Percentiles rank a stretch among this genome's conserved stretches.
Conservation (phyloP, 208 protist genomes). For the Trichomonas vaginalis region DNA sequence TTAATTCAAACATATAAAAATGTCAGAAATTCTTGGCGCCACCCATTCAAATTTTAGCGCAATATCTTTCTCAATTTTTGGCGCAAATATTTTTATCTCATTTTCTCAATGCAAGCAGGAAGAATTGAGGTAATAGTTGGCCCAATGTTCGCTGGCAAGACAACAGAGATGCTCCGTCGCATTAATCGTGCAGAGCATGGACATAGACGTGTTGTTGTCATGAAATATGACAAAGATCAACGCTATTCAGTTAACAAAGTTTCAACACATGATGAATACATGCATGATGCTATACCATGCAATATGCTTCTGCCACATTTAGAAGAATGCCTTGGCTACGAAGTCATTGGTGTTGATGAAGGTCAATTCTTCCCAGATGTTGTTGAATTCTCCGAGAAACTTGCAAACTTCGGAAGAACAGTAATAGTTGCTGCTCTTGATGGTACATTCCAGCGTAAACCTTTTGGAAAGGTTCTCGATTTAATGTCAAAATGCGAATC, state of each 20-base stretch:
- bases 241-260: constrained; percentile 58
- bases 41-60: too few relatives aligned
- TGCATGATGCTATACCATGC: constrained; percentile 24
- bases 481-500: constrained; percentile 61
- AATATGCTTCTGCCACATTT: not conserved
- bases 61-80: too few relatives aligned
- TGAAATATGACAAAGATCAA: constrained; percentile 67
- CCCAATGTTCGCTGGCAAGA: constrained; percentile 76
- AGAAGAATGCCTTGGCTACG: constrained; percentile 48
- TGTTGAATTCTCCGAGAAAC: constrained; percentile 53
- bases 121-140: constrained; percentile 68
- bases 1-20: too few relatives aligned
- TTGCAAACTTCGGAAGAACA: constrained; percentile 63
- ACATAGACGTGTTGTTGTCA: constrained; percentile 54
- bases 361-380: constrained; percentile 68
- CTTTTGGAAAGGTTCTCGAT: constrained; percentile 59
- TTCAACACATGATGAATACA: constrained; percentile 56
- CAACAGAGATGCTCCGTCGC: constrained; percentile 66
- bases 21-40: too few relatives aligned
- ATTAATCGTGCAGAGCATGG: constrained; percentile 59
- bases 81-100: not conserved
- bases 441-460: constrained; percentile 63
- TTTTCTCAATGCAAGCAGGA: not conserved
- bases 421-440: constrained; percentile 75
- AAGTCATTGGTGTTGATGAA: constrained; percentile 70